Conservation (phyloP, 176 grass and related monocot genomes). For the Bromus sterilis region DNA sequence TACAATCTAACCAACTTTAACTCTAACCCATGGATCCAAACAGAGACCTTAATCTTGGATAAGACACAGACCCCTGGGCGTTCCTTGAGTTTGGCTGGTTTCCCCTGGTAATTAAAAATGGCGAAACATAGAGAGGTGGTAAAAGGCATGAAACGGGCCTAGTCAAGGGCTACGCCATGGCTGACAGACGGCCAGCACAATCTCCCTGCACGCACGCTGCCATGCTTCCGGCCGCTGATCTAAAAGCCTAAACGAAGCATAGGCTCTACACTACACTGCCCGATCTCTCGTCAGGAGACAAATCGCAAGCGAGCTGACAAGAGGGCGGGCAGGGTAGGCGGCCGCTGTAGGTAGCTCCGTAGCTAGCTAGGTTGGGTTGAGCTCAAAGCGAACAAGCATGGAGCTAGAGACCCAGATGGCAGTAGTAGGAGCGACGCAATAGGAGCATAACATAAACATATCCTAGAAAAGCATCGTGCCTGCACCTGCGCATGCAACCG, state of each 20-base stretch:
- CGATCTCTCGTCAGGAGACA: conserved; percentile 9
- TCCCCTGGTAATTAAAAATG: too few species aligned
- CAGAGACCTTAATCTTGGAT: too few species aligned
- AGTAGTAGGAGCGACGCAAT: background rate
- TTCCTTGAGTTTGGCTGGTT: too few species aligned
- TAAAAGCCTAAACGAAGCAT: background rate
- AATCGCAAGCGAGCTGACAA: conserved; percentile 10
- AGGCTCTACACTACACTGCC: background rate
- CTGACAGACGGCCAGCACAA: background rate
- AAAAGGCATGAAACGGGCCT: background rate
- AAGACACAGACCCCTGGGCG: too few species aligned
- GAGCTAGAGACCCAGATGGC: background rate
- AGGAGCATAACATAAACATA: background rate
- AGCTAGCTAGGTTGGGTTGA: background rate
- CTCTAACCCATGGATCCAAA: too few species aligned
- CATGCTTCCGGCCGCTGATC: background rate
- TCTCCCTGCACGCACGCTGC: background rate
- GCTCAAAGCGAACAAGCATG: background rate
- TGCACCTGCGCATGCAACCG: background rate
- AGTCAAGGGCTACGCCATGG: background rate
- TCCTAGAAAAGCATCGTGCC: background rate
- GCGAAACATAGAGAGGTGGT: too few species aligned
- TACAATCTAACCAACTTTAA: too few species aligned
- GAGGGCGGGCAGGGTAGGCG: background rate
- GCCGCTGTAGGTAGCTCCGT: too few species aligned